Percentiles rank a stretch among this genome's conserved stretches.
These are phyloP conservation scores for Myriangium duriaei DNA, from an alignment of 2,329 filamentous ascomycete species.

Conservation along the genomic window DNA sequence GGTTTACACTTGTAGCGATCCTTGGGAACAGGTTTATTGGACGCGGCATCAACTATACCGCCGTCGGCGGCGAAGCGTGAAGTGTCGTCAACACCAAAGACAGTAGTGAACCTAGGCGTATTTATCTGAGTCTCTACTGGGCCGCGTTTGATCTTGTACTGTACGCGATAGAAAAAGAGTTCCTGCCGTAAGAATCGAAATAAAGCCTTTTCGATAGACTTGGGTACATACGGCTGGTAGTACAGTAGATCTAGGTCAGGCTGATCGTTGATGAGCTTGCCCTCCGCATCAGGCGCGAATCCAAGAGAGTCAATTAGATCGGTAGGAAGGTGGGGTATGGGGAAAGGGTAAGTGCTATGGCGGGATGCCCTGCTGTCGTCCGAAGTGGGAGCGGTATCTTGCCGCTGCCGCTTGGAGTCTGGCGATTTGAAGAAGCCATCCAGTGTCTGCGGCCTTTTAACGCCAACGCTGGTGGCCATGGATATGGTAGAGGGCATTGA, in stretches of 20 bases:
- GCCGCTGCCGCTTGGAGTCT: constrained; percentile 29
- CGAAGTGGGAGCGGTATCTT: constrained; percentile 12
- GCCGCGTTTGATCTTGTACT: constrained; percentile 53
- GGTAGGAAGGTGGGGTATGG: constrained; percentile 36
- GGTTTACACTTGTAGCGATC: constrained; percentile 49
- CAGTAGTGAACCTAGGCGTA: constrained; percentile 50
- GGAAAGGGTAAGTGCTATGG: constrained; percentile 42
- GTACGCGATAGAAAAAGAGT: constrained; percentile 63
- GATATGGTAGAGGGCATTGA: no score
- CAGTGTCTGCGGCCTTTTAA: constrained; percentile 47
- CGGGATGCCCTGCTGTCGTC: constrained; percentile 21
- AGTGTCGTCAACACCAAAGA: constrained; percentile 52
- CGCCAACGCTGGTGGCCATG: constrained; percentile 7
- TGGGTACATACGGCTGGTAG: constrained; percentile 59
- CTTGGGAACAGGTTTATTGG: constrained; percentile 27
- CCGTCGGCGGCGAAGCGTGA: constrained; percentile 40
- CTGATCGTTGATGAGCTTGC: constrained; percentile 49
- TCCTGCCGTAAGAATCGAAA: constrained; percentile 61
- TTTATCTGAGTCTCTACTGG: constrained; percentile 35
- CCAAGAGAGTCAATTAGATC: constrained; percentile 30
- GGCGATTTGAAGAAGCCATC: constrained; percentile 54
- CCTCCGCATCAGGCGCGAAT: constrained; percentile 34
- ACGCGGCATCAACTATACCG: constrained; percentile 16
- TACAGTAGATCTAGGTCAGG: constrained; percentile 62
- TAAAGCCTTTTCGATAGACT: constrained; percentile 42